Evolutionary conservation across 2,329 filamentous ascomycete genomes (phyloP), one percentile per base, ranked within the genome.

Genomic region (Pseudocercospora macadamiae): DNA sequence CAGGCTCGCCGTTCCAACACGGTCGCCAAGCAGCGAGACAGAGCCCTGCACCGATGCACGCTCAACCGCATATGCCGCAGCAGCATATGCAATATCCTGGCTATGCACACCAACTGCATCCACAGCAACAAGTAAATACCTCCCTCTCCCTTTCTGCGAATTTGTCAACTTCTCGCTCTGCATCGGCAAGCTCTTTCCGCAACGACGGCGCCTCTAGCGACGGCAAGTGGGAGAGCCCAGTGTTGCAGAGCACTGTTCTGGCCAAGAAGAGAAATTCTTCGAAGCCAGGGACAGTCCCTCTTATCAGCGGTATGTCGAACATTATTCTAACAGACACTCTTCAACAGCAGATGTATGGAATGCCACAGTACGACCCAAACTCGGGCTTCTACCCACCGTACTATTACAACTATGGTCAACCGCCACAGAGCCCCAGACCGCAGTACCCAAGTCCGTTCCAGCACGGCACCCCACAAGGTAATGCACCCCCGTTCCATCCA

Each of bases 21-120:
- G 62, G 62, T 30, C 64, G 64, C 36, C 54, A 48, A 45, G 52
- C 61, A 34, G 90, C 62, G 86, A 89, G 78, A 87, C 74, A 71
- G 51, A 80, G 77, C 66, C 79, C 79, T 87, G 86, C 83, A 73
- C 76, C 80, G 57, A 79, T 82, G 39, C 83, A 83, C 51, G 82
- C 81, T 64, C 84, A 84, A 71, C 87, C 91, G 74, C 83, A 89
- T 49, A 89, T 90, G 76, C 82, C 74, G 58, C 81, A 83, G 60
- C 82, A 83, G 42, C 82, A 84, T 63, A 89, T 87, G 78, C 85
- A 85, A 65, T 81, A 83, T 69, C 82, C 80, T 48, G 83, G 83
- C 74, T 87, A 85, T 71, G 80, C 76, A 65, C 82, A 80, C 65
- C 82, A 82, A 66, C 80, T 83, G 74, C 82, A 74, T 73, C 62